phyloP scores from a whole-genome alignment of 805 yeast species.

The Saturnispora sanitii region DNA sequence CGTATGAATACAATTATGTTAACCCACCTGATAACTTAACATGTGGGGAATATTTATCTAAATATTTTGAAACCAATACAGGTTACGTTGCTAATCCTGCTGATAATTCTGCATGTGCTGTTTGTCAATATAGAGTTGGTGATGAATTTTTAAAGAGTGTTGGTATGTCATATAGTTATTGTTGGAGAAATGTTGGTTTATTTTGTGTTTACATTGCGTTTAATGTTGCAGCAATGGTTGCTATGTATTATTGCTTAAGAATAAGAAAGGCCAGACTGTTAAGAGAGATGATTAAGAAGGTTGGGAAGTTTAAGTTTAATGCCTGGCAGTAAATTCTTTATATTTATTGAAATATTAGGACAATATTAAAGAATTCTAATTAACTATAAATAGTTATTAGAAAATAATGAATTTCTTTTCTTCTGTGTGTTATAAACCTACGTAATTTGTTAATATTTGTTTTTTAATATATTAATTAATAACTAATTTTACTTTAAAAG shows the following conservation, averaged over 20 bases:
- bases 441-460: too few species aligned
- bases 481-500: too few species aligned
- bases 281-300: background rate
- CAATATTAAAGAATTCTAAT: too few species aligned
- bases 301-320: conserved; percentile 2
- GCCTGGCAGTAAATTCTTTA: conserved; percentile 3
- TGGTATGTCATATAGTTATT: conserved; percentile 33
- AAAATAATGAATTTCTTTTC: too few species aligned
- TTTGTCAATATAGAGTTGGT: conserved; percentile 37
- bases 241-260: conserved; percentile 28
- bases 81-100: conserved; percentile 54
- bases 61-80: conserved; percentile 27
- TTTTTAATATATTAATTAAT: too few species aligned
- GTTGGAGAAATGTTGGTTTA: conserved; percentile 65
- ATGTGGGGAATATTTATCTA: conserved; percentile 45
- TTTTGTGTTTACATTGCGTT: conserved; percentile 46
- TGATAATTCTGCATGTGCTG: conserved; percentile 39
- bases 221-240: conserved; percentile 35
- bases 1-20: conserved; percentile 39
- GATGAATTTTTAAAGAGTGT: conserved; percentile 38
- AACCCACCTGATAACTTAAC: conserved; percentile 52
- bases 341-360: background rate
- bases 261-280: conserved; percentile 14
- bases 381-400: too few species aligned
- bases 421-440: too few species aligned